Conservation (phyloP, 805 yeast species). For the Suhomyces faveliae region DNA sequence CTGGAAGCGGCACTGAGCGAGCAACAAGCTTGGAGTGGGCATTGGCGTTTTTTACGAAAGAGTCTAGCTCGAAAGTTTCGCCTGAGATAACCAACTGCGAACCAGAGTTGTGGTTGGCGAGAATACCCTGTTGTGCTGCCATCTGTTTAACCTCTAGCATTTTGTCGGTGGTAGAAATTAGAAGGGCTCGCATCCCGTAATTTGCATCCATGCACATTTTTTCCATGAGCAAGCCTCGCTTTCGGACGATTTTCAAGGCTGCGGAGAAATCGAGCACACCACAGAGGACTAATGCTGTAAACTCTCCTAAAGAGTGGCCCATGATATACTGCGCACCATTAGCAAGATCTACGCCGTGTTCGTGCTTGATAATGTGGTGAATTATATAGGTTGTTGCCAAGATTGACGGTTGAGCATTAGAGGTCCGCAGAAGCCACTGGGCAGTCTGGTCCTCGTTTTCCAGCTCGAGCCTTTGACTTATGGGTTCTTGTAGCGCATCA, state of each 20-base stretch:
- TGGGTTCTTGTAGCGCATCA: slow-evolving; percentile 21
- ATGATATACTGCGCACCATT: slow-evolving; percentile 21
- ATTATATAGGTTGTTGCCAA: slow-evolving; percentile 40
- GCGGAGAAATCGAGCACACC: slow-evolving; percentile 32
- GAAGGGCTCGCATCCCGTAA: slow-evolving; percentile 11
- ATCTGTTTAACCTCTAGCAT: not conserved
- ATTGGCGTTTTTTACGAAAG: slow-evolving; percentile 16
- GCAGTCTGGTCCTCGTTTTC: slow-evolving; percentile 6
- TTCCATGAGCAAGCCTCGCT: slow-evolving; percentile 47
- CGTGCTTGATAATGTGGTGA: slow-evolving; percentile 18
- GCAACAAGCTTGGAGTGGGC: slow-evolving; percentile 18
- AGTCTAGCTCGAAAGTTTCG: slow-evolving; percentile 19
- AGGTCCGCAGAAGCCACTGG: slow-evolving; percentile 31
- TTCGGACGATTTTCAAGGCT: slow-evolving; percentile 43
- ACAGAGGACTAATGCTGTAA: slow-evolving; percentile 41
- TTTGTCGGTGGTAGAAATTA: slow-evolving; percentile 2
- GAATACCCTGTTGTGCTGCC: slow-evolving; percentile 18
- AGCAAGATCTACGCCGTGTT: slow-evolving; percentile 16
- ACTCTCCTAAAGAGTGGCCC: slow-evolving; percentile 56
- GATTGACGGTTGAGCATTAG: slow-evolving; percentile 55
- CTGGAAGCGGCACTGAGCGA: slow-evolving; percentile 36
- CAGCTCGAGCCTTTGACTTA: slow-evolving; percentile 10
- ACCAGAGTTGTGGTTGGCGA: slow-evolving; percentile 49
- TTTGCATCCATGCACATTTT: slow-evolving; percentile 1
- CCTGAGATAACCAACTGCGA: slow-evolving; percentile 49